Conservation (phyloP, 2,329 filamentous ascomycete species). For the Fusarium chaquense region DNA sequence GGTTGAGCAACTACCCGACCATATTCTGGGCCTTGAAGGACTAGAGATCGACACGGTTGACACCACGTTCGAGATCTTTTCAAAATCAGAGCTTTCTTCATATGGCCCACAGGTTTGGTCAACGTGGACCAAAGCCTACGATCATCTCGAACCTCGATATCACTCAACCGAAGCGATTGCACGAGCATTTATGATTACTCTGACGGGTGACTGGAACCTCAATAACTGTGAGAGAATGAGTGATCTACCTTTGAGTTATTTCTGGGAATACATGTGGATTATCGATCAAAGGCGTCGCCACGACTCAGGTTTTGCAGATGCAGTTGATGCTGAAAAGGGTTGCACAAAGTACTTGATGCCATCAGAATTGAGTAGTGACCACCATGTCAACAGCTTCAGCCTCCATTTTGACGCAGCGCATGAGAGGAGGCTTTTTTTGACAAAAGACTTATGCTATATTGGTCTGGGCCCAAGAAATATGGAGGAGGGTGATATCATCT, state of each 20-base stretch:
- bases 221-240: background rate
- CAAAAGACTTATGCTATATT: background rate
- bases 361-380: background rate
- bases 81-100: background rate
- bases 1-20: background rate
- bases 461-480: background rate
- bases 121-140: background rate
- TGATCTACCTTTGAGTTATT: background rate
- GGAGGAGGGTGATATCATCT: rapidly evolving
- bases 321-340: rapidly evolving
- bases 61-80: background rate
- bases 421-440: background rate
- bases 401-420: background rate
- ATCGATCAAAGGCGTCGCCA: background rate
- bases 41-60: background rate
- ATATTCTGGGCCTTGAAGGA: background rate
- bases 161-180: rapidly evolving
- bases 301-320: background rate
- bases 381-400: rapidly evolving
- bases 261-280: background rate
- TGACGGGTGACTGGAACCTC: background rate
- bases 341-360: rapidly evolving
- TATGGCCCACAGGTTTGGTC: background rate
- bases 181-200: background rate
- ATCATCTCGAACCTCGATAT: background rate